A percentile compares a stretch with the other conserved stretches of the same genome.
Evolutionary conservation across 2,329 filamentous ascomycete species (phyloP).

Genomic region (Ilyonectria mors-panacis): DNA sequence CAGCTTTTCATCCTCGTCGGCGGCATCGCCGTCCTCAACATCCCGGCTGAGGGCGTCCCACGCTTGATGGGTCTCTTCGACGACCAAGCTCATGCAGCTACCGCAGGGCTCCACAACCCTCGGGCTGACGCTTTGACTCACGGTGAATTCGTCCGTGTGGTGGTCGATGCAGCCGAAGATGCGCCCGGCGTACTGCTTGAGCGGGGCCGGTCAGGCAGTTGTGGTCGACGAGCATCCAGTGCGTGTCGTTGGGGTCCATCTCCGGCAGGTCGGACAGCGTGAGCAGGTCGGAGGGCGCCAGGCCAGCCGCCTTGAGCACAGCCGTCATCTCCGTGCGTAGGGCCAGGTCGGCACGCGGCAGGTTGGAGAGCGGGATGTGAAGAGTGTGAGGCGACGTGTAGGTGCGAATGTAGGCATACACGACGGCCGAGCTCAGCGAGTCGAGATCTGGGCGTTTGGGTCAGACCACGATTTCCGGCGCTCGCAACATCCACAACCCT

Average conservation of each 20-base stretch:
- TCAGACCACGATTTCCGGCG: not conserved
- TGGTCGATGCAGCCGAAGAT: conserved; percentile 83
- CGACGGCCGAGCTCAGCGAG: conserved; percentile 81
- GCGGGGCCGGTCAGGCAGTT: conserved; percentile 77
- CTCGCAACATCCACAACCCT: not conserved
- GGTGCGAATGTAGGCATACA: conserved; percentile 82
- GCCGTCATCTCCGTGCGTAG: conserved; percentile 82
- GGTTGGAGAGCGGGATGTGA: conserved; percentile 82
- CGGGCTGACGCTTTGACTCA: conserved; percentile 64
- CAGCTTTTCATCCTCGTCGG: conserved; percentile 68
- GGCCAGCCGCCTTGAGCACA: conserved; percentile 72
- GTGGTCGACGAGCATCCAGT: conserved; percentile 85
- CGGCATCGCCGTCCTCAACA: conserved; percentile 41
- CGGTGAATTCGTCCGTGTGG: conserved; percentile 78
- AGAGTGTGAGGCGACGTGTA: conserved; percentile 68
- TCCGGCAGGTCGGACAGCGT: conserved; percentile 68
- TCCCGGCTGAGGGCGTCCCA: conserved; percentile 69
- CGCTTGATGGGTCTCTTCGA: conserved; percentile 68
- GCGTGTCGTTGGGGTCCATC: conserved; percentile 69
- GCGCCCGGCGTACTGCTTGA: conserved; percentile 66
- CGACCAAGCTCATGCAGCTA: conserved; percentile 81
- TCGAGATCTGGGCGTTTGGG: conserved; percentile 74
- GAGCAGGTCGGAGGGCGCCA: conserved; percentile 74
- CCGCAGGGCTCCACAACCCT: conserved; percentile 77
- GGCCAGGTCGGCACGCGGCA: conserved; percentile 76